A percentile compares a stretch with the other conserved stretches of the same genome.
phyloP scores from a whole-genome alignment of 208 protist genomes.

The Entamoeba dispar region DNA sequence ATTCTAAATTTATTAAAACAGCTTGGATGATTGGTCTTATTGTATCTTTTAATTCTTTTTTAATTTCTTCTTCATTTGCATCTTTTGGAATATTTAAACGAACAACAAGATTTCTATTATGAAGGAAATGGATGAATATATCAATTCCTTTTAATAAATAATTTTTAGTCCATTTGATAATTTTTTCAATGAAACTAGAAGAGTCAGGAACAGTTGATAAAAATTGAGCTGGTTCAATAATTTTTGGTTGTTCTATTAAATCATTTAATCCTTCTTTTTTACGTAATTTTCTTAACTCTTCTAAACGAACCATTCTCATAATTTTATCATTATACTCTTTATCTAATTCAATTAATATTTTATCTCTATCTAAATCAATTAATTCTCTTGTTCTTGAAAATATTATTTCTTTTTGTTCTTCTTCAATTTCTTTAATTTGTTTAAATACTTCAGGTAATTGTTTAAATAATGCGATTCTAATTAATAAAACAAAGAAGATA shows the following conservation, averaged over 20 bases:
- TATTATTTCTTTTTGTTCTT: too few species aligned
- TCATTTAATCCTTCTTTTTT: not conserved
- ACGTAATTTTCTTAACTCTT: not conserved
- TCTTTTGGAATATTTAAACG: not conserved
- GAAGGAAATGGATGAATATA: not conserved
- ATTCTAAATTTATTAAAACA: too few species aligned
- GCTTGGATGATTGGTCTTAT: too few species aligned
- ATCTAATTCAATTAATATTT: too few species aligned
- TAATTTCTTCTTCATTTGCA: not conserved
- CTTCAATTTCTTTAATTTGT: too few species aligned
- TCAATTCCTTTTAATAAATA: not conserved
- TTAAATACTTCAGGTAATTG: too few species aligned
- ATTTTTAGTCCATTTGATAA: not conserved
- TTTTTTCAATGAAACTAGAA: not conserved
- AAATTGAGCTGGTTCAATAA: not conserved
- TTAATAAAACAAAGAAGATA: too few species aligned
- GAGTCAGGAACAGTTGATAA: not conserved
- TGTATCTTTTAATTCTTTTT: not conserved
- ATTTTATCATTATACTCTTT: not conserved
- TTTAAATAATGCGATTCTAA: too few species aligned
- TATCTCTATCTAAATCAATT: too few species aligned
- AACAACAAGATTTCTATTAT: not conserved
- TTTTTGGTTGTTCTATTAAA: not conserved
- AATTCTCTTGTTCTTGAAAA: too few species aligned
- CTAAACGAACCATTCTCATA: not conserved